Evolutionary conservation across 306 rosid genomes (phyloP).

Genomic region (Trifolium subterraneum): DNA sequence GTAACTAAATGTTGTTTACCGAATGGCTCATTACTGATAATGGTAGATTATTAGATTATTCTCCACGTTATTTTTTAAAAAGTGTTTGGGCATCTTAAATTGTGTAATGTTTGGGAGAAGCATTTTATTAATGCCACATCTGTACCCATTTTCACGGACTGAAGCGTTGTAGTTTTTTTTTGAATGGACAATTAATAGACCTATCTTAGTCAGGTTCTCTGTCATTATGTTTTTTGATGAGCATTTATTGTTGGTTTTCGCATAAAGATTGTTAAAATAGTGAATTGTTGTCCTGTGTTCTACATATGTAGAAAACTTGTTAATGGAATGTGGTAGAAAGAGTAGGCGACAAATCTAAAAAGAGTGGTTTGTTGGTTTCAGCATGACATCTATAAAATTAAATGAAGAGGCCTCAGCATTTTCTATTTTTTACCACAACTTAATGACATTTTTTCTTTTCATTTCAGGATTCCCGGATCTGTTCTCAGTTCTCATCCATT

Average conservation of each 20-base stretch:
- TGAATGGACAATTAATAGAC: neutral
- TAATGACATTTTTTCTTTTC: slow-evolving; percentile 13
- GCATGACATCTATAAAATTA: neutral
- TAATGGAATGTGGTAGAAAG: slow-evolving; percentile 21
- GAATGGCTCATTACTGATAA: slow-evolving; percentile 14
- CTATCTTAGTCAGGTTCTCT: neutral
- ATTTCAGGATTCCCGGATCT: slow-evolving; percentile 89
- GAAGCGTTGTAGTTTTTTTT: neutral
- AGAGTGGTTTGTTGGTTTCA: slow-evolving; percentile 13
- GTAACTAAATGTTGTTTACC: slow-evolving; percentile 32
- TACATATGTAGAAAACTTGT: slow-evolving; percentile 11
- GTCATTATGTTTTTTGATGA: slow-evolving; percentile 4
- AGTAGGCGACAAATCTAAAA: neutral
- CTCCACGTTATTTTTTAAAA: slow-evolving; percentile 9
- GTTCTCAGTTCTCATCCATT: slow-evolving; percentile 90
- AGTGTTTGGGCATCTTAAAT: slow-evolving; percentile 23
- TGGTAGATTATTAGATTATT: slow-evolving; percentile 30
- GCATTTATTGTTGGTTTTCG: slow-evolving; percentile 23
- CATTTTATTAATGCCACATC: slow-evolving; percentile 9
- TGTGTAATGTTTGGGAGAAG: slow-evolving; percentile 28
- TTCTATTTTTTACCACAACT: neutral
- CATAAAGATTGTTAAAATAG: slow-evolving; percentile 4
- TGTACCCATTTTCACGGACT: neutral
- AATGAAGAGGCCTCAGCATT: neutral
- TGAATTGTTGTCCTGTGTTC: slow-evolving; percentile 14